These are phyloP conservation scores for Eutrema yunnanense DNA, from an alignment of 345 rosid species.

Conservation along the genomic window DNA sequence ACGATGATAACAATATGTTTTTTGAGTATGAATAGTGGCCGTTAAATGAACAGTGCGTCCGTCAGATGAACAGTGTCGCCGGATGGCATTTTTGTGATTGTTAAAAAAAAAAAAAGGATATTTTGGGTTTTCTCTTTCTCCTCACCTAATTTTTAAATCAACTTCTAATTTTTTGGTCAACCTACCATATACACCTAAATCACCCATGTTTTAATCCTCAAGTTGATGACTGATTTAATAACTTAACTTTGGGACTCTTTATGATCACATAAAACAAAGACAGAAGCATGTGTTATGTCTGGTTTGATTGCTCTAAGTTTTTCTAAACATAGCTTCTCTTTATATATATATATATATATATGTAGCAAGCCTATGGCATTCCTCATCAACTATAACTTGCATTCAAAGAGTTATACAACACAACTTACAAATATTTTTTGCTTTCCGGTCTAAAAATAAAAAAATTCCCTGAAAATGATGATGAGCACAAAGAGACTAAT, in stretches of 20 bases:
- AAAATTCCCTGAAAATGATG: background rate
- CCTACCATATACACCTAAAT: too few relatives aligned
- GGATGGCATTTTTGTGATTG: too few relatives aligned
- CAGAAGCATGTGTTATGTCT: background rate
- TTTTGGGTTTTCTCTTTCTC: too few relatives aligned
- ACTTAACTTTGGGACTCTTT: conserved; percentile 1
- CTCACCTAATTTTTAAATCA: too few relatives aligned
- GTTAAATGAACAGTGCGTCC: too few relatives aligned
- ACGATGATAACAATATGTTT: too few relatives aligned
- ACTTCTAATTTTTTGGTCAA: too few relatives aligned
- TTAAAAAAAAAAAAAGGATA: too few relatives aligned
- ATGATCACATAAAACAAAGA: background rate
- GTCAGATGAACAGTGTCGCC: too few relatives aligned
- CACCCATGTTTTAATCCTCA: conserved; percentile 5
- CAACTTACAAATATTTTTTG: background rate
- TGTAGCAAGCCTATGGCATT: background rate
- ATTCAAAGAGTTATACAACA: background rate
- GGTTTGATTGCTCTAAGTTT: background rate
- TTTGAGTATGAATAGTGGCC: too few relatives aligned
- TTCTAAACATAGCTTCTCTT: background rate
- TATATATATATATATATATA: background rate
- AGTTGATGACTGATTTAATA: background rate
- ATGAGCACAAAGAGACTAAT: conserved; percentile 5
- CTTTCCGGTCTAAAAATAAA: background rate
- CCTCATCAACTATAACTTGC: background rate